Evolutionary conservation across 352 stramenopile species (phyloP).

Genomic region (Phytophthora megakarya): DNA sequence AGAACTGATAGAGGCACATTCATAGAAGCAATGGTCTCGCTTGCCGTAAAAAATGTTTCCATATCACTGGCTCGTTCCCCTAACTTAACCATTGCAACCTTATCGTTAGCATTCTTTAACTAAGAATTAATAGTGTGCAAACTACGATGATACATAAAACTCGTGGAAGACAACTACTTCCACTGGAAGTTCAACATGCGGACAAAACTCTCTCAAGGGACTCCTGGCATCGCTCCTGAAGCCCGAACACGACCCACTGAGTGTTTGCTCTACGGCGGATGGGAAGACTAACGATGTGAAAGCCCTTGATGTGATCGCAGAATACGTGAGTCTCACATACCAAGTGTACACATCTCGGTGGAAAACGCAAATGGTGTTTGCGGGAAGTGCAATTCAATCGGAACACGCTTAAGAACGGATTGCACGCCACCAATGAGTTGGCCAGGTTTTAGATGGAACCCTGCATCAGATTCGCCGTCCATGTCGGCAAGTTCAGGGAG

Average conservation of each 20-base stretch:
- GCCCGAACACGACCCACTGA: neutral
- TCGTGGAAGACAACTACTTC: constrained; percentile 11
- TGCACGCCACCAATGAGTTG: too few relatives aligned
- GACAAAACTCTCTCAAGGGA: constrained; percentile 4
- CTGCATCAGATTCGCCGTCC: constrained; percentile 1
- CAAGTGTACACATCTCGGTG: constrained; percentile 21
- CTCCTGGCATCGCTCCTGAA: constrained; percentile 6
- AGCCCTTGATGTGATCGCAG: constrained; percentile 19
- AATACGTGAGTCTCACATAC: constrained; percentile 2
- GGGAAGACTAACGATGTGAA: constrained; percentile 19
- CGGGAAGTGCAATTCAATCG: constrained; percentile 22
- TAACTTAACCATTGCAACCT: too few relatives aligned
- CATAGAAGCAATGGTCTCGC: too few relatives aligned
- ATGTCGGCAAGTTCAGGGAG: neutral
- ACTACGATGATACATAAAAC: constrained; percentile 10
- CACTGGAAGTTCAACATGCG: constrained; percentile 15
- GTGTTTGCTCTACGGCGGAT: neutral
- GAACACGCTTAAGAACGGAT: constrained; percentile 25
- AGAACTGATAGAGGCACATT: too few relatives aligned
- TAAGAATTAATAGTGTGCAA: too few relatives aligned
- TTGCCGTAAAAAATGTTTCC: too few relatives aligned
- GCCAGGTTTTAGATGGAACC: too few relatives aligned
- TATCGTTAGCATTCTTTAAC: too few relatives aligned
- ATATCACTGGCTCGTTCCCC: too few relatives aligned
- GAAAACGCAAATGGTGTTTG: constrained; percentile 8